Evolutionary conservation across 192 early-diverging fungal genomes (phyloP).

Genomic region (Geranomyces michiganensis): DNA sequence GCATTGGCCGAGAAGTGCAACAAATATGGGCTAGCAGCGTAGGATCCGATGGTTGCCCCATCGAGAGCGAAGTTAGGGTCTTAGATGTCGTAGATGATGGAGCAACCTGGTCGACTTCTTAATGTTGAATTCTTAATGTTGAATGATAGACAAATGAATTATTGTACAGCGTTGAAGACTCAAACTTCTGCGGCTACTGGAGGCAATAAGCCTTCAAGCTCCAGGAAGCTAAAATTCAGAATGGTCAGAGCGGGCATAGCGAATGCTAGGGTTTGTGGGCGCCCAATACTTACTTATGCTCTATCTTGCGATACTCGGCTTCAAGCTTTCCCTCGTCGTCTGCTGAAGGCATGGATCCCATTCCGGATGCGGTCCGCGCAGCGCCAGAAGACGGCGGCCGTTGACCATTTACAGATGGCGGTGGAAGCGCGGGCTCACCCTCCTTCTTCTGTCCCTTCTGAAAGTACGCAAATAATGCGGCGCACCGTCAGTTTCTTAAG

Average conservation of each 20-base stretch:
- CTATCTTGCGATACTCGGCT: constrained; percentile 45
- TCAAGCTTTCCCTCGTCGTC: constrained; percentile 44
- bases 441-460: constrained; percentile 27
- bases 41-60: constrained; percentile 52
- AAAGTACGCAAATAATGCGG: neutral
- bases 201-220: neutral
- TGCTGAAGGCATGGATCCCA: neutral
- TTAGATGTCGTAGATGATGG: constrained; percentile 64
- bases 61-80: constrained; percentile 37
- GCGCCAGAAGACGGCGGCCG: constrained; percentile 5
- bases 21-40: constrained; percentile 59
- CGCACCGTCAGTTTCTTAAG: too few relatives aligned
- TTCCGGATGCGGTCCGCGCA: constrained; percentile 12
- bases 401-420: neutral
- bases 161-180: neutral
- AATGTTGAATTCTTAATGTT: neutral
- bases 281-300: constrained; percentile 34
- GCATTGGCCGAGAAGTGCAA: constrained; percentile 70
- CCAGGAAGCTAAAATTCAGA: neutral
- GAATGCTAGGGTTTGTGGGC: neutral
- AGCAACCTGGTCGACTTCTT: constrained; percentile 39
- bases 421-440: constrained; percentile 1
- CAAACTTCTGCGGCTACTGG: neutral
- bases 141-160: neutral
- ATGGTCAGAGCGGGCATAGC: too few relatives aligned